Evolutionary conservation across 148 eudicot species (phyloP).

Genomic region (Chenopodium quinoa): DNA sequence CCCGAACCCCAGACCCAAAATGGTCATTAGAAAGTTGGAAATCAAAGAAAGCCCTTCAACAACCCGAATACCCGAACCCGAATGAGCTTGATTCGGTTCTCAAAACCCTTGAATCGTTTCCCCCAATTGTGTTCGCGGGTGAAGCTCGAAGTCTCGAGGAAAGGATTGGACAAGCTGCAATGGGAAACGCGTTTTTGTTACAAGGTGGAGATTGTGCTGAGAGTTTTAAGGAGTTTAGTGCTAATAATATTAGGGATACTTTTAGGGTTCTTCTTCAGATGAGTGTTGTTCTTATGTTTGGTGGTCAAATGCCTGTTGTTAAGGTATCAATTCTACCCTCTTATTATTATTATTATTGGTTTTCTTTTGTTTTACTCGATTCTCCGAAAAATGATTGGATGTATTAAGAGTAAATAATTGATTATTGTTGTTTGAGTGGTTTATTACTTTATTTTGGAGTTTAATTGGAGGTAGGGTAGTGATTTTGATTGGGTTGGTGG

Average conservation of each 20-base stretch:
- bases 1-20: conserved; percentile 11
- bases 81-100: conserved; percentile 45
- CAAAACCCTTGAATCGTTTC: conserved; percentile 52
- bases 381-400: too few relatives aligned
- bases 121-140: conserved; percentile 71
- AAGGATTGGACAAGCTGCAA: conserved; percentile 57
- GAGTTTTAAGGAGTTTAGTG: conserved; percentile 73
- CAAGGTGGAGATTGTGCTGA: conserved; percentile 88
- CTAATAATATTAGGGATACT: conserved; percentile 73
- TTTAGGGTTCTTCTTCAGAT: conserved; percentile 68
- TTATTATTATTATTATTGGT: too few relatives aligned
- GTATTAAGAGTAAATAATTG: too few relatives aligned
- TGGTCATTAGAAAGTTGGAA: conserved; percentile 63
- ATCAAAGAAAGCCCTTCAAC: conserved; percentile 48
- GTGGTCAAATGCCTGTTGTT: conserved; percentile 75
- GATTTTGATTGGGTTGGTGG: neutral
- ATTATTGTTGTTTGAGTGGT: neutral
- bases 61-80: conserved; percentile 58
- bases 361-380: neutral
- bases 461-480: neutral
- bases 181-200: conserved; percentile 58
- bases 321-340: conserved; percentile 36
- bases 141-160: conserved; percentile 68
- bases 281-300: conserved; percentile 79
- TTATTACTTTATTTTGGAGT: neutral